Conservation (phyloP, 1,284 basidiomycete species). For the Gymnopus androsaceus region DNA sequence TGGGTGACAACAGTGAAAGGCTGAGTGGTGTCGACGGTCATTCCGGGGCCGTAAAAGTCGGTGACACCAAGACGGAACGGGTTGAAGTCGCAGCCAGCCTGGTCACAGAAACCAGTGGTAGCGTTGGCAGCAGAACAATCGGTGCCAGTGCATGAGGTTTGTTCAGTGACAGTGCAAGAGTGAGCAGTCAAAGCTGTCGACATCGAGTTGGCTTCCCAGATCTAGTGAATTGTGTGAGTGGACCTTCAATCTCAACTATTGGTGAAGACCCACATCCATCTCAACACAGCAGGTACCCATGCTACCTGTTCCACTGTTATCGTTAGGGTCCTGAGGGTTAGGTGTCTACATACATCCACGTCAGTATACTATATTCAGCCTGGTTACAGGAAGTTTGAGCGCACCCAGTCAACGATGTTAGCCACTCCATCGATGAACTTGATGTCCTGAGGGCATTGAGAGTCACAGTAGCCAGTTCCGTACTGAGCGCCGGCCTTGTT, state of each 20-base stretch:
- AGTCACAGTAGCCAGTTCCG: slow-evolving; percentile 31
- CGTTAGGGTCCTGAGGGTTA: no score
- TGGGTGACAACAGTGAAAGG: slow-evolving; percentile 44
- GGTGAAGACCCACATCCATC: no score
- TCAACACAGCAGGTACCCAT: no score
- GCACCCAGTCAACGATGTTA: slow-evolving; percentile 45
- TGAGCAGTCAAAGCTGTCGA: slow-evolving; percentile 54
- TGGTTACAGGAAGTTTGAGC: slow-evolving; percentile 27
- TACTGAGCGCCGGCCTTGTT: slow-evolving; percentile 19
- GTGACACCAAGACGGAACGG: slow-evolving; percentile 46
- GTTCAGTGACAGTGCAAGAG: slow-evolving; percentile 42
- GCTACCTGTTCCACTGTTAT: slow-evolving; percentile 37
- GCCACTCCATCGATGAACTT: no score
- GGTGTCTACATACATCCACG: no score
- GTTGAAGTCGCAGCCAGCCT: no score
- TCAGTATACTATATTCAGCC: no score
- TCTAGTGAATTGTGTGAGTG: no score
- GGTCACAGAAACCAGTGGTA: slow-evolving; percentile 39
- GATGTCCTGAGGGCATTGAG: slow-evolving; percentile 38
- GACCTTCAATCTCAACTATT: no score
- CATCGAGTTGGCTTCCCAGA: slow-evolving; percentile 52
- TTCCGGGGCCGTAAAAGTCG: slow-evolving; percentile 40
- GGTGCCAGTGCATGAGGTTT: slow-evolving; percentile 38
- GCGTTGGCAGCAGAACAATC: slow-evolving; percentile 31
- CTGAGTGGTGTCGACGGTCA: slow-evolving; percentile 36